These are phyloP conservation scores for Neurospora sp. DNA, from an alignment of 495 filamentous ascomycete species.

Conservation along the genomic window DNA sequence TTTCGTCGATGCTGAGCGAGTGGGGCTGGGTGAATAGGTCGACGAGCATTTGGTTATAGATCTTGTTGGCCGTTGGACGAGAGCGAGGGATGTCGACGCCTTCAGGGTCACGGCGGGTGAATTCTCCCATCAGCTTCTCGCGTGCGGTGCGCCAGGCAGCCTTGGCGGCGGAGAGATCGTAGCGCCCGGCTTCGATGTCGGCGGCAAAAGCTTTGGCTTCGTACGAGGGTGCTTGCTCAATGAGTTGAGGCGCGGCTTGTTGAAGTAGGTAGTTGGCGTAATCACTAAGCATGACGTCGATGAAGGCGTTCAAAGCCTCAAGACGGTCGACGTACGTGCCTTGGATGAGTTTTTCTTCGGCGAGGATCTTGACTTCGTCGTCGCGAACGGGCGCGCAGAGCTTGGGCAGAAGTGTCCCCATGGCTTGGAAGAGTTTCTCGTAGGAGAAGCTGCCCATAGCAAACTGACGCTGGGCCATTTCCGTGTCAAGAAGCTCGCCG, in stretches of 20 bases:
- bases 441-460: slow-evolving; percentile 80
- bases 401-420: slow-evolving; percentile 78
- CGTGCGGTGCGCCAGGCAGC: slow-evolving; percentile 64
- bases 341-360: slow-evolving; percentile 54
- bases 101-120: slow-evolving; percentile 61
- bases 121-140: slow-evolving; percentile 59
- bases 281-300: slow-evolving; percentile 87
- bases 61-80: slow-evolving; percentile 51
- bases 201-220: slow-evolving; percentile 69
- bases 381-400: slow-evolving; percentile 91
- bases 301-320: slow-evolving; percentile 70
- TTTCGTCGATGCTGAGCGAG: slow-evolving; percentile 42
- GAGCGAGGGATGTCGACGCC: slow-evolving; percentile 43
- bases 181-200: slow-evolving; percentile 48
- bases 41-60: slow-evolving; percentile 70
- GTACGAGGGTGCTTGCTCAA: slow-evolving; percentile 70
- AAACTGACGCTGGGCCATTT: slow-evolving; percentile 66
- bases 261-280: slow-evolving; percentile 90
- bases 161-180: slow-evolving; percentile 52
- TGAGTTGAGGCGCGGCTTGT: slow-evolving; percentile 66
- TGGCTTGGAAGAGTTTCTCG: slow-evolving; percentile 83
- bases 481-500: slow-evolving; percentile 73
- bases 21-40: slow-evolving; percentile 42
- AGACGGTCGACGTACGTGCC: slow-evolving; percentile 78
- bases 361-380: slow-evolving; percentile 66